A percentile compares a stretch with the other conserved stretches of the same genome.
phyloP scores from a whole-genome alignment of 768 basidiomycete species.

The Tulasnella sp. region DNA sequence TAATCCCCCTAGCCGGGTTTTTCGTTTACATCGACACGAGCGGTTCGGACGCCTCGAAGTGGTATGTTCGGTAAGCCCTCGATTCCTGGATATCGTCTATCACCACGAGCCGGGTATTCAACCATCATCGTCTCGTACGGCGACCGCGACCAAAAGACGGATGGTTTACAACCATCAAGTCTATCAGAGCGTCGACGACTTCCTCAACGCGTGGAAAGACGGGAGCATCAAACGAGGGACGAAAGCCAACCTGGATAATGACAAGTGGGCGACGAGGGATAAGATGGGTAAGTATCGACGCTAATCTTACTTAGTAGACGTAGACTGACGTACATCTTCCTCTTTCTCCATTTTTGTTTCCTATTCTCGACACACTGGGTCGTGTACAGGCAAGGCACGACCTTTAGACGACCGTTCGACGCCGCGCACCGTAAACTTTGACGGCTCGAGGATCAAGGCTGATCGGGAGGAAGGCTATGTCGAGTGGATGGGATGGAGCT shows the following conservation, averaged over 20 bases:
- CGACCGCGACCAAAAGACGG: neutral
- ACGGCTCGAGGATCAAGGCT: neutral
- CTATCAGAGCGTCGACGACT: neutral
- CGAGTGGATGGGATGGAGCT: conserved; percentile 8
- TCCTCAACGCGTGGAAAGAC: neutral
- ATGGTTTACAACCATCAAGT: conserved; percentile 4
- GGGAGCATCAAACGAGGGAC: neutral
- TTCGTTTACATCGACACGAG: neutral
- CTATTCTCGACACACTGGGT: neutral
- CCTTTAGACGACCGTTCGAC: neutral
- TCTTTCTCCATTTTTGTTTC: neutral
- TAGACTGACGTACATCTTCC: no score
- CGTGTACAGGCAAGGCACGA: neutral
- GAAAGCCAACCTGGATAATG: neutral
- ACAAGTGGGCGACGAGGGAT: neutral
- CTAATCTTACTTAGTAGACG: neutral
- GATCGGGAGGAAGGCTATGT: neutral
- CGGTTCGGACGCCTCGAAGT: neutral
- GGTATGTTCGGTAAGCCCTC: neutral
- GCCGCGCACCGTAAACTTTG: neutral
- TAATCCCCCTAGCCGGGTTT: neutral
- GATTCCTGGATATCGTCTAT: no score
- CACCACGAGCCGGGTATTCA: neutral
- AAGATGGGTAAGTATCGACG: neutral
- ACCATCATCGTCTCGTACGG: neutral